Base-by-base conservation (phyloP, 257 asterid species). In the Solanum sparsipilum region DNA sequence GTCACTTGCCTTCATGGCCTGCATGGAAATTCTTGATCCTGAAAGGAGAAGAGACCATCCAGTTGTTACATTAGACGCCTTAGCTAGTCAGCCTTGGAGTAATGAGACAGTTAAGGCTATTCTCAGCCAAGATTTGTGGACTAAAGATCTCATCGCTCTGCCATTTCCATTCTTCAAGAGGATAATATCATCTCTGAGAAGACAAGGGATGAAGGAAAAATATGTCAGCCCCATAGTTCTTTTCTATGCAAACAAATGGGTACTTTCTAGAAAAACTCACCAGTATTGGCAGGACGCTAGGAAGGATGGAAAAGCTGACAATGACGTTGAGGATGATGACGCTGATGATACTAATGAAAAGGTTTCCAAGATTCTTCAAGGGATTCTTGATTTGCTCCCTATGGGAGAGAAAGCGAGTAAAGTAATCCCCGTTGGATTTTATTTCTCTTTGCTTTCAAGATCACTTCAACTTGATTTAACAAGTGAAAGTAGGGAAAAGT, bases 11-110 rank as follows among this genome's bases (percentile, higher is more conserved):
- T 95, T 95, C 94, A 93, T 95, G 98, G 95, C 98, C 10, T 95
- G 98, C 87, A 95, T 94, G 98, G 98, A 95, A 89, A 94, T 95
- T 91, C 98, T 95, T 52, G 98, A 95, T 84, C 98, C 98, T 2
- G 98, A 94, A 87, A 91, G 95, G 92, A 88, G 95, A 83, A 84
- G 95, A 83, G 98, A 93, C 65, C 92, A 88, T 32, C 95, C 95
- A 9, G 94, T 90, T 31, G 90, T 90, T 74, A 90, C 97, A 1
- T 27, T 90, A 76, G 95, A 94, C 87, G 88, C 92, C 27, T 89
- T 93, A 88, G 88, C 92, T 74, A 56, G 29, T 73, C 90, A 87
- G 86, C 91, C 89, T 29, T 93, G 98, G 95, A 90, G 72, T 35
- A 85, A 73, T 58, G 88, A 71, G 79, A 86, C 31, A 56, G 91